phyloP scores from a whole-genome alignment of 169 alveolate species.

The Plasmodium berghei region DNA sequence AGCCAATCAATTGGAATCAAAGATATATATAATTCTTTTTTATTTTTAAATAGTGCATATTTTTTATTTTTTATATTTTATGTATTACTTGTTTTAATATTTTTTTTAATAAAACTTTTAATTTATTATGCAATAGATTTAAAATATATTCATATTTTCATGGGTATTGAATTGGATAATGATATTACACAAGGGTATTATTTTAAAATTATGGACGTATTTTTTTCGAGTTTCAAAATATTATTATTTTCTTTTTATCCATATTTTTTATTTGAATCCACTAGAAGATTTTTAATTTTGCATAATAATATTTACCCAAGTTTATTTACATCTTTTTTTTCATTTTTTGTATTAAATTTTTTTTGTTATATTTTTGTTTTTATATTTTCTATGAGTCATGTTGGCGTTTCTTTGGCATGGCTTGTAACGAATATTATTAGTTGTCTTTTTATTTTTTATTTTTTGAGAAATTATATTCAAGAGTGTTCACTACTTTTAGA shows the following conservation, averaged over 20 bases:
- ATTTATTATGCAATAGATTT: not conserved
- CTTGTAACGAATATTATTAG: constrained; percentile 19
- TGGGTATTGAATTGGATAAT: no score
- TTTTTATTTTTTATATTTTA: constrained; percentile 19
- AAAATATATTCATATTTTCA: no score
- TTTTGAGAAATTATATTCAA: constrained; percentile 12
- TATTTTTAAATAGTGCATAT: constrained; percentile 30
- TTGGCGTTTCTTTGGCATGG: constrained; percentile 17
- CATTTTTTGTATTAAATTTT: constrained; percentile 24
- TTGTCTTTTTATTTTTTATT: constrained; percentile 2
- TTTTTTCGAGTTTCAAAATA: constrained; percentile 26
- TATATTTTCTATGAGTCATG: constrained; percentile 4
- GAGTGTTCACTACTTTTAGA: not conserved
- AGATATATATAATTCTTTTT: constrained; percentile 5
- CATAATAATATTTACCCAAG: constrained; percentile 48
- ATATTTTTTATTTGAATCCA: constrained; percentile 26
- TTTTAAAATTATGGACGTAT: not conserved
- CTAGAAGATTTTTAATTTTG: constrained; percentile 26
- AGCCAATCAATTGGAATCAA: constrained; percentile 21
- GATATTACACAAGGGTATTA: no score
- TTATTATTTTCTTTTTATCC: constrained; percentile 29
- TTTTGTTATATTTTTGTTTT: constrained; percentile 36
- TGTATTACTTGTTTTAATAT: not conserved
- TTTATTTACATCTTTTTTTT: constrained; percentile 27
- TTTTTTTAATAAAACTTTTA: constrained; percentile 6